Conservation (phyloP, 345 rosid species). For the Brassica incana region DNA sequence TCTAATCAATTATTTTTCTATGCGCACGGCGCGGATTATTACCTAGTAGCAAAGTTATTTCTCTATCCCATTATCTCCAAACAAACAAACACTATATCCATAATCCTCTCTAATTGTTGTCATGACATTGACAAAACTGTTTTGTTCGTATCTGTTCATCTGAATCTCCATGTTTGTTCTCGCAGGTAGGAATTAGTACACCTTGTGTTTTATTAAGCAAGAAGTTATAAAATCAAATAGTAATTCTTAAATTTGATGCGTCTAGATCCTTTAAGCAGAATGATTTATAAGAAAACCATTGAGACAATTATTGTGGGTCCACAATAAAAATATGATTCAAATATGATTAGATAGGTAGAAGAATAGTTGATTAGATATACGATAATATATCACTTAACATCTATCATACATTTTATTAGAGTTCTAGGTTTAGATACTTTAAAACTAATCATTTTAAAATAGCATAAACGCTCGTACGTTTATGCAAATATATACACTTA, state of each 20-base stretch:
- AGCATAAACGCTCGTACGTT: neutral
- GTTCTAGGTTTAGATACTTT: neutral
- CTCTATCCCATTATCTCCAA: neutral
- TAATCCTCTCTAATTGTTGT: neutral
- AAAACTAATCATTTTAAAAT: neutral
- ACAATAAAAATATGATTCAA: neutral
- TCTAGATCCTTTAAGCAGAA: neutral
- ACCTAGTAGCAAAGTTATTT: too few species aligned
- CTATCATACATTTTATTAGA: neutral
- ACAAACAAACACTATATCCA: neutral
- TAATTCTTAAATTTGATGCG: neutral
- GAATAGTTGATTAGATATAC: neutral
- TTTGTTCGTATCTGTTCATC: slow-evolving; percentile 5
- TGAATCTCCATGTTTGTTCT: slow-evolving; percentile 16
- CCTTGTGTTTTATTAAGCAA: neutral
- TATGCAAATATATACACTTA: neutral
- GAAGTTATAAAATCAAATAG: neutral
- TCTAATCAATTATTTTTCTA: too few species aligned
- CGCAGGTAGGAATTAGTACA: slow-evolving; percentile 1
- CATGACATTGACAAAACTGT: slow-evolving; percentile 19
- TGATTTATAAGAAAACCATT: neutral
- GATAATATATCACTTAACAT: neutral
- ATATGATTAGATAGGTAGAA: neutral
- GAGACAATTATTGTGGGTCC: neutral
- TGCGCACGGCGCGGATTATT: too few species aligned